Conservation (phyloP, 768 basidiomycete species). For the Coprinopsis cinerea region DNA sequence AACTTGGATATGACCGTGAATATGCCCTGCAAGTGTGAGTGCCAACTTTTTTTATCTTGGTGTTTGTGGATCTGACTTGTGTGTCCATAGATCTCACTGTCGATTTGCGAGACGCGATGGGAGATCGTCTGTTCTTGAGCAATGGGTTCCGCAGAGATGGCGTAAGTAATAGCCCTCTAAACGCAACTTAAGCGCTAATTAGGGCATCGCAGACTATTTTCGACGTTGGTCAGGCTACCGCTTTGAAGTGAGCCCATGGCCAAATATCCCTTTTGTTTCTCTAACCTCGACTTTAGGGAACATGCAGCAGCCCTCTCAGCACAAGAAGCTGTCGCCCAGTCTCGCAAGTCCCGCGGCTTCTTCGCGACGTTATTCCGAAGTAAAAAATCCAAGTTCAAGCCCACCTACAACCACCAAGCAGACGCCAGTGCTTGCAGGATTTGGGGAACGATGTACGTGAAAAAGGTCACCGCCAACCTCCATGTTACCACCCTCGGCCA, state of each 20-base stretch:
- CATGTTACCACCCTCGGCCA: constrained; percentile 95
- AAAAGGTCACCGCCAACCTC: constrained; percentile 90
- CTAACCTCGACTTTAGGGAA: constrained; percentile 32
- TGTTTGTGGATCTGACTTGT: constrained; percentile 11
- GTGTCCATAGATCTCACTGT: constrained; percentile 70
- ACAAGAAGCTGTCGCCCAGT: constrained; percentile 63
- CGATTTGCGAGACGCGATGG: constrained; percentile 89
- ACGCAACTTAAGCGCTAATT: neutral
- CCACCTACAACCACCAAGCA: constrained; percentile 64
- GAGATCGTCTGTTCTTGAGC: constrained; percentile 84
- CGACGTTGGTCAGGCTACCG: constrained; percentile 74
- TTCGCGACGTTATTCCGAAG: constrained; percentile 51
- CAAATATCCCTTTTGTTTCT: neutral
- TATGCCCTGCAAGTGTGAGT: constrained; percentile 90
- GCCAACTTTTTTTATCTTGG: neutral
- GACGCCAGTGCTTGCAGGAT: constrained; percentile 81
- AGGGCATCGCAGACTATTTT: constrained; percentile 60
- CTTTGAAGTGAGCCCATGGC: constrained; percentile 44
- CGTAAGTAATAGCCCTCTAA: constrained; percentile 34
- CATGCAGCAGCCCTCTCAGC: constrained; percentile 66
- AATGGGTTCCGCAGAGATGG: constrained; percentile 79
- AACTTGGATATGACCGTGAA: constrained; percentile 92
- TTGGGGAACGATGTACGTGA: constrained; percentile 75
- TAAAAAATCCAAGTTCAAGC: constrained; percentile 47
- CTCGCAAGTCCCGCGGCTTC: constrained; percentile 68